phyloP scores from a whole-genome alignment of 2,329 filamentous ascomycete species.

The Aspergillus piperis region DNA sequence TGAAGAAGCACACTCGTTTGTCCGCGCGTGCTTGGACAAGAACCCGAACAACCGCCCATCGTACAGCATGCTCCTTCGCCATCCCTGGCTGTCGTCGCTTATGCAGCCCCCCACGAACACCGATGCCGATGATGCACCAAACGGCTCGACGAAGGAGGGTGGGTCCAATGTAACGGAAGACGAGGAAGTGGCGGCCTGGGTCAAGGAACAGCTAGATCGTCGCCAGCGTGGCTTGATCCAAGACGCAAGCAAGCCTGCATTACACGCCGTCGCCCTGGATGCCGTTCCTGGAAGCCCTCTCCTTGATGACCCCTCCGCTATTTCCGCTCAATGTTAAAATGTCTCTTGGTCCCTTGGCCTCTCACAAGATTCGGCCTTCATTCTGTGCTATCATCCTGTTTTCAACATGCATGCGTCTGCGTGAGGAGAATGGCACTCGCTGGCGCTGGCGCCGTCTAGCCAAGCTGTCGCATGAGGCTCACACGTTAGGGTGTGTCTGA shows the following conservation, averaged over 20 bases:
- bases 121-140: constrained; percentile 45
- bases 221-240: constrained; percentile 61
- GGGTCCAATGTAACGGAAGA: constrained; percentile 60
- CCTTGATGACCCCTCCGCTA: constrained; percentile 28
- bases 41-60: constrained; percentile 89
- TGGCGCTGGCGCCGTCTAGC: constrained; percentile 18
- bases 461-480: neutral
- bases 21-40: constrained; percentile 87
- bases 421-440: neutral
- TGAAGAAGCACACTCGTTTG: constrained; percentile 78
- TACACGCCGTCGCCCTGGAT: constrained; percentile 85
- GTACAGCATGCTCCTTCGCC: constrained; percentile 84
- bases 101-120: constrained; percentile 74
- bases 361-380: neutral
- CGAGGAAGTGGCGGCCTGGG: constrained; percentile 84
- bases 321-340: constrained; percentile 2
- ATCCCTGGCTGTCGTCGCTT: constrained; percentile 80
- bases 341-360: too few relatives aligned
- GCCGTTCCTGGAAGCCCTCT: constrained; percentile 54
- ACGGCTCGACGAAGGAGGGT: constrained; percentile 27
- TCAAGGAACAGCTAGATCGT: constrained; percentile 68
- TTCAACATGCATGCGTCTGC: neutral
- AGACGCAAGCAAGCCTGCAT: constrained; percentile 68
- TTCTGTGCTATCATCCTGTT: neutral
- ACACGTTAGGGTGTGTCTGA: neutral